Base-by-base conservation (phyloP, 441 rosid species). In the Gossypium lobatum region DNA sequence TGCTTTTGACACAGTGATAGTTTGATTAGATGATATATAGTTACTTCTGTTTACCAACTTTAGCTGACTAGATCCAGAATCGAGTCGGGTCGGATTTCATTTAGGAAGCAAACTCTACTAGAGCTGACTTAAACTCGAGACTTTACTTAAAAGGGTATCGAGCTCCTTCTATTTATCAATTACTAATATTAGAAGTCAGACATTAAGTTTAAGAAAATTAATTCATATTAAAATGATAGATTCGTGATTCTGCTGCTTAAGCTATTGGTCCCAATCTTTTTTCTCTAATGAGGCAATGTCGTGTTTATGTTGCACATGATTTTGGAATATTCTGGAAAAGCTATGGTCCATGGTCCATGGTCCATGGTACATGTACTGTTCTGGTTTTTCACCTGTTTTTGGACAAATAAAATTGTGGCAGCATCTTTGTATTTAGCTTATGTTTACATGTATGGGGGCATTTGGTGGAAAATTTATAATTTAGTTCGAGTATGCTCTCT, bases 311-410 rank as follows among this genome's bases (percentile, higher is more conserved):
- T 63, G 18, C 18, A 63, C 39, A 16, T 37, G 20, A 10, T 9
- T 64, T 64, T 64, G 70, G 54, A 64, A 42, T 37, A 8, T 2
- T 64, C 70, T 42, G 54, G 54, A 11, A 65, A 65, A 65, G 17
- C 3, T 21, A 31, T 45, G n/a, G n/a, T n/a, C n/a, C n/a, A n/a
- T n/a, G n/a, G n/a, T n/a, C n/a, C n/a, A n/a, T n/a, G 70, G 54
- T 20, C 34, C 34, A 42, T 1, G 11, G 2, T 11, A 20, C 14
- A 2, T 64, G 20, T 7, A 7, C 23, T 7, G 28, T 39, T 64
- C 39, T 34, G 39, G 39, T 34, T 17, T 61, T 26, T 61, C 46
- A 7, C 17, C 17, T 31, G 37, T 61, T 14, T 61, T 37, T 31
- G 11, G 63, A 23, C 52, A 64, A 62, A 62, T 2, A 63, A 37